Conservation (phyloP, 2,329 filamentous ascomycete genomes). For the Orbilia javanica region DNA sequence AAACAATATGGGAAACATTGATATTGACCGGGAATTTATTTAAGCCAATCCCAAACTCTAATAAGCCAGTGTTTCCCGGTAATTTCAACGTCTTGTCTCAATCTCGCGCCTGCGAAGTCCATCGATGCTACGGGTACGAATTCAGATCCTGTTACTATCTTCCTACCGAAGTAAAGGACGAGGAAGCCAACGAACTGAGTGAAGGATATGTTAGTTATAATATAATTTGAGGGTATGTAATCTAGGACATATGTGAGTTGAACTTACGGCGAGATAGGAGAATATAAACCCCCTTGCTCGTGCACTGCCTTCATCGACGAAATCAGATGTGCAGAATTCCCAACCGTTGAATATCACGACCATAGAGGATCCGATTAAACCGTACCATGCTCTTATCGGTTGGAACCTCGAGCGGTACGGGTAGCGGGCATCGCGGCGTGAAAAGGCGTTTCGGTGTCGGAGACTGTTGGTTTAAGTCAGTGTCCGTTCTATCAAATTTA, state of each 20-base stretch:
- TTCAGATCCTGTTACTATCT: slow-evolving; percentile 50
- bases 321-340: slow-evolving; percentile 50
- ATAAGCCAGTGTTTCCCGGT: slow-evolving; percentile 50
- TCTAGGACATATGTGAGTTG: background rate
- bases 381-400: slow-evolving; percentile 62
- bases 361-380: slow-evolving; percentile 58
- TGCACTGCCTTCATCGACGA: slow-evolving; percentile 47
- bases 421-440: slow-evolving; percentile 59
- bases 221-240: too few species aligned
- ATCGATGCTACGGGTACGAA: slow-evolving; percentile 54
- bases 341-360: slow-evolving; percentile 58
- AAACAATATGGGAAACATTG: background rate
- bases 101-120: slow-evolving; percentile 51
- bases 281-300: slow-evolving; percentile 51
- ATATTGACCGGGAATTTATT: background rate
- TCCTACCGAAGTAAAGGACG: slow-evolving; percentile 48
- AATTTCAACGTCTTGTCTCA: slow-evolving; percentile 50
- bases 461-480: slow-evolving; percentile 13
- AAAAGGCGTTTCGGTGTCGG: slow-evolving; percentile 51
- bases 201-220: background rate
- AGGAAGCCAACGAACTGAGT: slow-evolving; percentile 52
- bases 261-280: slow-evolving; percentile 49
- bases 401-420: slow-evolving; percentile 63
- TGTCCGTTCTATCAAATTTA: background rate
- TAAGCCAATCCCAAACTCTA: slow-evolving; percentile 52